Evolutionary conservation across 805 yeast species (phyloP).

Genomic region (Dipodascus albidus): DNA sequence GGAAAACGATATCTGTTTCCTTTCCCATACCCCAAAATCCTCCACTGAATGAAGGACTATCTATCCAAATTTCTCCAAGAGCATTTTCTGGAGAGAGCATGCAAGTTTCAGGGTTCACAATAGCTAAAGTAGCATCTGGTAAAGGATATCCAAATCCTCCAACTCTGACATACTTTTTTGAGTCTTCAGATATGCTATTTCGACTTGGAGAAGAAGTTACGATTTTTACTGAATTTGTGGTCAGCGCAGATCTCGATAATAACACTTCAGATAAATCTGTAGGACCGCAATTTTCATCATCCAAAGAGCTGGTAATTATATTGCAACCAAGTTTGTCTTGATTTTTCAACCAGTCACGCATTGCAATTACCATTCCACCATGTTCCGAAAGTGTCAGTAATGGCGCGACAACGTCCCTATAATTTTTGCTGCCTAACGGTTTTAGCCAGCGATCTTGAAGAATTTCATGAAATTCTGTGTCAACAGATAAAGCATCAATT

Average conservation of each 20-base stretch:
- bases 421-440: constrained; percentile 75
- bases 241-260: constrained; percentile 61
- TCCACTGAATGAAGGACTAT: constrained; percentile 80
- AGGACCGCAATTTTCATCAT: constrained; percentile 29
- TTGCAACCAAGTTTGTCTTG: constrained; percentile 48
- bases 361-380: constrained; percentile 90
- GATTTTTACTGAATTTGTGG: constrained; percentile 60
- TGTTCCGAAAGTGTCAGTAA: constrained; percentile 81
- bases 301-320: constrained; percentile 23
- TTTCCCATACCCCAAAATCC: constrained; percentile 69
- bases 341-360: constrained; percentile 82
- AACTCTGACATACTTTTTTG: constrained; percentile 48
- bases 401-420: constrained; percentile 75
- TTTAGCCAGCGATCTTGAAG: constrained; percentile 80
- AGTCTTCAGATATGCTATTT: constrained; percentile 22
- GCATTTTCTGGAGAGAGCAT: constrained; percentile 61
- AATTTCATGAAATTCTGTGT: constrained; percentile 85
- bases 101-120: constrained; percentile 88
- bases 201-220: constrained; percentile 43
- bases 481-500: constrained; percentile 79
- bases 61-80: constrained; percentile 98
- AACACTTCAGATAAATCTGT: constrained; percentile 51
- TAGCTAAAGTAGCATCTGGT: constrained; percentile 87
- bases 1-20: constrained; percentile 66
- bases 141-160: constrained; percentile 92